Evolutionary conservation across 2,329 filamentous ascomycete species (phyloP), one percentile per base, ranked within the genome.

Genomic region (Fusarium transvaalense): DNA sequence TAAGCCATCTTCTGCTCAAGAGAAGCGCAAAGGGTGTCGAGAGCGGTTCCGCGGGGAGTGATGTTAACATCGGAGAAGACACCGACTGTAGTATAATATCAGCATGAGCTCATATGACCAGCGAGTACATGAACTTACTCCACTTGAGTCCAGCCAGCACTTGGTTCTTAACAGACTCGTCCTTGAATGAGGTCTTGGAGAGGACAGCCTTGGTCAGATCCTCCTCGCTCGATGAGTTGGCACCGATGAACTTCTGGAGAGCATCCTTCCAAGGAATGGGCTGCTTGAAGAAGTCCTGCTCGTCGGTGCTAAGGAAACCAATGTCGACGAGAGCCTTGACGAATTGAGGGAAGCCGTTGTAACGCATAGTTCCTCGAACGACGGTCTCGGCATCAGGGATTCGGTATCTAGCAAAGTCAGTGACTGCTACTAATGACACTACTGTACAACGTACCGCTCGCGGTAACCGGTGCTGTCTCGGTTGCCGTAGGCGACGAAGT

Each of bases 381-480:
- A 97, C 88, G 52, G 92, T 97, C 81, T 97, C 92, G 15, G 93
- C 93, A 83, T 98, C 95, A 52, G 94, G 94, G 76, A 97, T 97
- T 80, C 88, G 82, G 87, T 64, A 64, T 21, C 61, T 64, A 15
- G 15, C 4, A 46, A 15, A n/a, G 17, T 64, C 5, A 64, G 54
- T 19, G 17, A 19, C n/a, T 60, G 17, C 15, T 13, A 10, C 21
- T 27, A 15, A 10, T n/a, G 6, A 13, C 17, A 6, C 21, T 43
- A 7, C 41, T 19, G 12, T n/a, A 17, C n/a, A 35, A 29, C 46
- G 12, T 97, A 97, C 67, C 92, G 89, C 85, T 97, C 91, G 77
- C 89, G 90, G 88, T 96, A 98, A 10, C 88, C 85, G 17, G 92
- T 96, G 21, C 90, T 94, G 82, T 98, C 94, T 73, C 94, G 87